Base-by-base conservation (phyloP, 2,329 filamentous ascomycete species). In the Lachnellula cervina region DNA sequence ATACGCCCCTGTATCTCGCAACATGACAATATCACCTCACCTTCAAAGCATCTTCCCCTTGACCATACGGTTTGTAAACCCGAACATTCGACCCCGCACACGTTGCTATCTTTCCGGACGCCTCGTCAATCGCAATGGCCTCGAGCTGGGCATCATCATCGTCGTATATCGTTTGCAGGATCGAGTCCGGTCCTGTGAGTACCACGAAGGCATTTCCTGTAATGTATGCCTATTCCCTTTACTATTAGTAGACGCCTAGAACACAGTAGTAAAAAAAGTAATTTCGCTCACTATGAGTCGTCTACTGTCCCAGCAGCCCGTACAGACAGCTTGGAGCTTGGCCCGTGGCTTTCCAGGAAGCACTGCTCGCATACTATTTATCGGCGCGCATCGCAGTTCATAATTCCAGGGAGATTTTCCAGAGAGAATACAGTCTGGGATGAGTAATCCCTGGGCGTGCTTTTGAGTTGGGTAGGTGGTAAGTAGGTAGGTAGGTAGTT, bases 161-260 rank as follows among this genome's bases (percentile, higher is more conserved):
- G 67, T 94, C 86, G 74, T 96, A 96, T 63, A 96, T 87, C 4
- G 92, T 97, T 72, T 99, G 94, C 35, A 96, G 74, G 60, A 97
- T 82, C 53, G 82, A 82, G 59, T 86, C 79, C 51, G 89, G 82
- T 50, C 84, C 87, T 68, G 83, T 81, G 64, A 97, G 84, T 66
- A 99, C 86, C 52, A 94, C 84, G 62, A 97, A 83, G 59, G 90
- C 90, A 72, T 87, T 89, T 67, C 93, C 93, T 58, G 89, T 94
- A 62, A 97, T 88, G 74, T 97, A 99, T 51, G 84, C 83, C 90
- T 95, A 67, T 34, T 35, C 48, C 32, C 50, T 32, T 45, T 44
- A 54, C 49, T 11, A 21, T 66, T 34, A 64, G 54, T 38, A 59
- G 55, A 46, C 25, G 42, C 7, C 19, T 49, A 19, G 2, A 21